Evolutionary conservation across 148 eudicot genomes (phyloP), one percentile per base, ranked within the genome.

Genomic region (Drosera capensis): DNA sequence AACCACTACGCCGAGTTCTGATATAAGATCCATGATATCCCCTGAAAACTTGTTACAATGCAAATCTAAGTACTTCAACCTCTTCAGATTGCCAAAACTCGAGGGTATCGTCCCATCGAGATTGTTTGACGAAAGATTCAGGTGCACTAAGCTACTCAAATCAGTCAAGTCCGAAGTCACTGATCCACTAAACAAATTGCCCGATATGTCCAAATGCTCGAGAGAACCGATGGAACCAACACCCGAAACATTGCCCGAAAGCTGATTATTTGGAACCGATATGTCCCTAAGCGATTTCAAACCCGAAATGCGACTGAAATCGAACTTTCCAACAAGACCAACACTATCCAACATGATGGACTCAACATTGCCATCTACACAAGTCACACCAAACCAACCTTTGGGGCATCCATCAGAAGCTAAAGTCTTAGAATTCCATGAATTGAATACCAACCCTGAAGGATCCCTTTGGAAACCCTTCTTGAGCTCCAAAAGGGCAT

Each of bases 351-450:
- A 72, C 22, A 40, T 51, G 22, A 81, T 63, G 3, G 79, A 55
- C 25, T 71, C 64, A n/a, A 77, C 76, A 43, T 44, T 70, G 14
- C 84, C 92, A 28, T 57, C 50, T 20, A 25, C 51, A 40, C 92
- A 81, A 57, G 20, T 56, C 22, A 81, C 48, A 28, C 92, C 85
- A 57, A 52, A 66, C 84, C 84, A 81, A 40, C 64, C 45, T 12
- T 40, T 46, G 12, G 92, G 85, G 55, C 92, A 81, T 2, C 74
- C 81, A 77, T 77, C 54, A 35, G 81, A 62, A 29, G 58, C 66
- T 38, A 81, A 40, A 14, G 84, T 68, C 9, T 67, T 64, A 8
- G 68, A 46, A 53, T 69, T 51, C 92, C 92, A 81, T 45, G 84
- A 66, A 56, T n/a, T 39, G 46, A 77, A 48, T 37, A 71, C 50